These are phyloP conservation scores for Fusarium sp. DNA, from an alignment of 2,329 filamentous ascomycete species.

Conservation along the genomic window DNA sequence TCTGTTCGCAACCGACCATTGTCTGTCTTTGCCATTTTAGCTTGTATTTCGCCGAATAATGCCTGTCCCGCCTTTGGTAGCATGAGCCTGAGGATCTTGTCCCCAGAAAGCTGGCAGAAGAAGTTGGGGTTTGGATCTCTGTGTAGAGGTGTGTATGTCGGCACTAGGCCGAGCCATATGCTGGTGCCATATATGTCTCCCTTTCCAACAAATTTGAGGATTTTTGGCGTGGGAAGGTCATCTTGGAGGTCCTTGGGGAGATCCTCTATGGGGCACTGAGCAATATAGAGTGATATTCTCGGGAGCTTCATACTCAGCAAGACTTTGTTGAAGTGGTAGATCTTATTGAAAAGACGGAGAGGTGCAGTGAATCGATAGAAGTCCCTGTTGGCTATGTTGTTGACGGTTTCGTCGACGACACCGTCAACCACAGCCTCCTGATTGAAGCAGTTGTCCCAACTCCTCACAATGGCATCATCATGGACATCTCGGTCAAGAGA, in stretches of 20 bases:
- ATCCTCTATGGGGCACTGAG: conserved; percentile 76
- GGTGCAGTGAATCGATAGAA: conserved; percentile 69
- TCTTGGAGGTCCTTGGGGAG: conserved; percentile 69
- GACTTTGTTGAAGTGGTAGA: conserved; percentile 56
- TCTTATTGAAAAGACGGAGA: conserved; percentile 70
- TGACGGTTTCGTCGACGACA: background rate
- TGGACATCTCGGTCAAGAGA: conserved; percentile 39
- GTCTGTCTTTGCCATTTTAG: conserved; percentile 47
- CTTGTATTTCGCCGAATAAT: conserved; percentile 67
- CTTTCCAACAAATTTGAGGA: conserved; percentile 70
- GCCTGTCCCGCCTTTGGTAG: conserved; percentile 67
- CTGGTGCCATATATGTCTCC: conserved; percentile 89
- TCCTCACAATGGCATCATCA: conserved; percentile 45
- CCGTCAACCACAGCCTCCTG: background rate
- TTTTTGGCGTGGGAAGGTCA: conserved; percentile 72
- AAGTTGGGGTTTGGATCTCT: conserved; percentile 94
- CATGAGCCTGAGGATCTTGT: conserved; percentile 78
- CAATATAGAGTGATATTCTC: conserved; percentile 75
- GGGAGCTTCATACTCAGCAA: conserved; percentile 21
- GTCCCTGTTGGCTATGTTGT: conserved; percentile 26
- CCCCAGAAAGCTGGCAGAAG: conserved; percentile 81
- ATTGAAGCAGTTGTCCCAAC: conserved; percentile 41
- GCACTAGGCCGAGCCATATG: conserved; percentile 86
- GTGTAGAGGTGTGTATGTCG: conserved; percentile 90
- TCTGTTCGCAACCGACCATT: conserved; percentile 70